Evolutionary conservation across 768 basidiomycete genomes (phyloP).

Genomic region (Podaxis sp.): DNA sequence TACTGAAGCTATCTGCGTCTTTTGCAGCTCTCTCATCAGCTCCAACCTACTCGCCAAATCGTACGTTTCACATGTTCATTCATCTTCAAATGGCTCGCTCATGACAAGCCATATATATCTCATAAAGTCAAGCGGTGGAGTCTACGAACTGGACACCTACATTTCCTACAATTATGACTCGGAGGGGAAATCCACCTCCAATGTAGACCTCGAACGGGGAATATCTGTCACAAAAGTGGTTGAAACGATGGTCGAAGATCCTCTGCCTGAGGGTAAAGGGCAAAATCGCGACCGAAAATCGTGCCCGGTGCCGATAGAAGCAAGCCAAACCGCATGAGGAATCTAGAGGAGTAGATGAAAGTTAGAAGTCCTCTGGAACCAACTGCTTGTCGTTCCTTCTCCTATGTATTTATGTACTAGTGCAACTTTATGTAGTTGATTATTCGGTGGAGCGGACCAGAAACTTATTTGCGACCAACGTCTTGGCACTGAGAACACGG

Average conservation of each 20-base stretch:
- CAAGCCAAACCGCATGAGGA: background rate
- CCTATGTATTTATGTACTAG: too few relatives aligned
- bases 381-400: too few relatives aligned
- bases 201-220: background rate
- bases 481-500: too few relatives aligned
- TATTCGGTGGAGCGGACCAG: too few relatives aligned
- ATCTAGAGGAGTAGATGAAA: too few relatives aligned
- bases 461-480: too few relatives aligned
- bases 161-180: background rate
- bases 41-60: background rate
- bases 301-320: background rate
- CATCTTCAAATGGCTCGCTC: background rate
- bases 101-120: background rate
- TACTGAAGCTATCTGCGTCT: background rate
- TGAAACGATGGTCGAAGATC: background rate
- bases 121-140: background rate
- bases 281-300: conserved; percentile 1
- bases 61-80: background rate
- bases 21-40: background rate
- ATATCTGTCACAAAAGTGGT: conserved; percentile 2
- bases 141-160: conserved; percentile 3
- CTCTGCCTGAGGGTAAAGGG: background rate
- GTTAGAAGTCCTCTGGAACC: too few relatives aligned
- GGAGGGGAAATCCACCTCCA: background rate
- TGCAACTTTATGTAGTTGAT: too few relatives aligned